Evolutionary conservation across 1,284 basidiomycete species (phyloP).

Genomic region (Tremellales sp.): DNA sequence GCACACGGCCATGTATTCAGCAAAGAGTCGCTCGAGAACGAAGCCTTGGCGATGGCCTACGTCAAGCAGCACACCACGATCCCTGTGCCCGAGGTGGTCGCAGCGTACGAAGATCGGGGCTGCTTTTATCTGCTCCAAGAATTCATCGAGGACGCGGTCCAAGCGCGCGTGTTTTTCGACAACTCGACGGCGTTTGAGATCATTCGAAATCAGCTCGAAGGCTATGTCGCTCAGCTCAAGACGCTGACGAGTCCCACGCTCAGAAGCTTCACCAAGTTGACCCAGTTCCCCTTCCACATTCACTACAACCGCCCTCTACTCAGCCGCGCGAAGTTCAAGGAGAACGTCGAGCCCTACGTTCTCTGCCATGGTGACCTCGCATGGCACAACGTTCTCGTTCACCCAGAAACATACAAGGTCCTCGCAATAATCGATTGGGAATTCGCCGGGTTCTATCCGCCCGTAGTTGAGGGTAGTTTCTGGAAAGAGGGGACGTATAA

Average conservation of each 20-base stretch:
- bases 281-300: background rate
- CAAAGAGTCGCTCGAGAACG: too few relatives aligned
- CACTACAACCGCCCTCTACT: background rate
- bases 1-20: too few relatives aligned
- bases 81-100: constrained; percentile 11
- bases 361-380: constrained; percentile 17
- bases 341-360: constrained; percentile 1
- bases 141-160: background rate
- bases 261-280: background rate
- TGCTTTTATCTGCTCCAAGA: constrained; percentile 7
- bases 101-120: constrained; percentile 7
- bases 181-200: too few relatives aligned
- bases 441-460: constrained; percentile 14
- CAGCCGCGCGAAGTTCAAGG: too few relatives aligned
- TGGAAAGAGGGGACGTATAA: constrained; percentile 6
- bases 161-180: too few relatives aligned
- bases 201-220: constrained; percentile 2
- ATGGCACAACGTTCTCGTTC: constrained; percentile 13
- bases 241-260: background rate
- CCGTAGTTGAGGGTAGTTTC: constrained; percentile 8
- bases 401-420: constrained; percentile 9
- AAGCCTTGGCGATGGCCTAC: constrained; percentile 8
- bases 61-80: constrained; percentile 11
- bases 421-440: constrained; percentile 11
- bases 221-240: constrained; percentile 3